Evolutionary conservation across 345 rosid species (phyloP).

Genomic region (Arabidopsis thaliana): TAIR10.1 NC_003070.9:10413001-10413500

Average conservation of each 20-base stretch:
- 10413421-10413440: neutral
- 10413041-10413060: constrained; percentile 13
- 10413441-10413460: neutral
- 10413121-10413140: constrained; percentile 26
- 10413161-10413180: constrained; percentile 29
- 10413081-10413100: neutral
- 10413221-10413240: constrained; percentile 19
- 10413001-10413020: constrained; percentile 21
- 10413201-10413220: neutral
- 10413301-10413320: neutral
- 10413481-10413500: constrained; percentile 23
- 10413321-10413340: neutral
- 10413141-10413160: constrained; percentile 31
- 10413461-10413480: constrained; percentile 11
- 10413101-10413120: neutral
- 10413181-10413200: constrained; percentile 40
- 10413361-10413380: constrained; percentile 17
- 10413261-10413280: neutral
- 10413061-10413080: neutral
- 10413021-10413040: constrained; percentile 12
- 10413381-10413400: neutral
- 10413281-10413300: neutral
- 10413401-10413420: neutral
- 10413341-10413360: constrained; percentile 1
- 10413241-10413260: constrained; percentile 17